Evolutionary conservation across 2,329 filamentous ascomycete genomes (phyloP).

Genomic region (Penicillium sp.): DNA sequence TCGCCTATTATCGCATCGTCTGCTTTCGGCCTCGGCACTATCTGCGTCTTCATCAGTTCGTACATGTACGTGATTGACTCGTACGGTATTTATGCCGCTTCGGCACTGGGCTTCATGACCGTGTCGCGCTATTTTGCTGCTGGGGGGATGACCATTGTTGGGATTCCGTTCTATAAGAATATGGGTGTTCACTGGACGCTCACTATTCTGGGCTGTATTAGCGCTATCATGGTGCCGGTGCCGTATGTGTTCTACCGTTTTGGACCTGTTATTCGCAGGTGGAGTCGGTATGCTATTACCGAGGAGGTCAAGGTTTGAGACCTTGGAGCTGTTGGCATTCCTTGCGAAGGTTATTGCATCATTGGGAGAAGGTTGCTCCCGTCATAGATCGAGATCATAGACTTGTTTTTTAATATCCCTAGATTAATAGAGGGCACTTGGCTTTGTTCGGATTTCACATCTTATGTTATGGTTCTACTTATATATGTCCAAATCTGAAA

Average conservation of each 20-base stretch:
- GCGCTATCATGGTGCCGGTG: slow-evolving; percentile 40
- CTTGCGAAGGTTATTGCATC: too few relatives aligned
- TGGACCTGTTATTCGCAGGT: slow-evolving; percentile 19
- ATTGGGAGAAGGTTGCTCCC: too few relatives aligned
- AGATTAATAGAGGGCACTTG: background rate
- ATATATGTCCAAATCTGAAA: too few relatives aligned
- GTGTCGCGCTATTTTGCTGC: slow-evolving; percentile 41
- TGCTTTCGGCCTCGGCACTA: slow-evolving; percentile 51
- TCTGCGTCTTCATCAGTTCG: slow-evolving; percentile 49
- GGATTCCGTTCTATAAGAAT: slow-evolving; percentile 40
- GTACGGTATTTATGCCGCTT: slow-evolving; percentile 52
- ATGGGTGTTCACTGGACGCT: slow-evolving; percentile 44
- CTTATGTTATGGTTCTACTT: too few relatives aligned
- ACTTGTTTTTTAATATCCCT: background rate
- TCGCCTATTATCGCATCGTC: slow-evolving; percentile 49
- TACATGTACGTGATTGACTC: slow-evolving; percentile 58
- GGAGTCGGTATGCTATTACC: slow-evolving; percentile 19
- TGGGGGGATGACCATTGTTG: slow-evolving; percentile 38
- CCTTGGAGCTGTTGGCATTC: background rate
- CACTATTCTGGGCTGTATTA: slow-evolving; percentile 41
- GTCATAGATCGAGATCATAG: background rate
- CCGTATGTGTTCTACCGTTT: slow-evolving; percentile 36
- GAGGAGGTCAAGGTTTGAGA: slow-evolving; percentile 6
- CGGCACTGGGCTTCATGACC: slow-evolving; percentile 45
- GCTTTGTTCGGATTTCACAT: background rate